These are phyloP conservation scores for Cercophora newfieldiana DNA, from an alignment of 495 filamentous ascomycete species.

Conservation along the genomic window DNA sequence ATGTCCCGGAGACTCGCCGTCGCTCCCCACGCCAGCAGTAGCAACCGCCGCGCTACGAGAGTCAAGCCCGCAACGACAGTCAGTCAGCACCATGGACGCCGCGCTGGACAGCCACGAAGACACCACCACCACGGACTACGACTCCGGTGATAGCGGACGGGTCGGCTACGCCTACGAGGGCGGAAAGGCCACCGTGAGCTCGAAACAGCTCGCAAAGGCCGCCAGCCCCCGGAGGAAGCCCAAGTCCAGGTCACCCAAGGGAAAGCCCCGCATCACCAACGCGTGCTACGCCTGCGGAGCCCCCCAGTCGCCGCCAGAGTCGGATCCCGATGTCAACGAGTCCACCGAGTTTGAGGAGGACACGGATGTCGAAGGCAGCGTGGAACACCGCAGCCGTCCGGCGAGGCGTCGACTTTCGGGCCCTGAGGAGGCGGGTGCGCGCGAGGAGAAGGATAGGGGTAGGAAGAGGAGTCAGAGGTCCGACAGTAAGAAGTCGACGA, in stretches of 20 bases:
- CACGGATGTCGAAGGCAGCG: slow-evolving; percentile 21
- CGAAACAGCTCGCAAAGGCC: slow-evolving; percentile 12
- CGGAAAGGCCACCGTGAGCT: background rate
- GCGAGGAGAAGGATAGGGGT: slow-evolving; percentile 6
- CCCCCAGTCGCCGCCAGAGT: slow-evolving; percentile 7
- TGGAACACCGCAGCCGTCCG: background rate
- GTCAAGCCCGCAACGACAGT: background rate
- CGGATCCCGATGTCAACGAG: slow-evolving; percentile 18
- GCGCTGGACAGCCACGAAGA: slow-evolving; percentile 20
- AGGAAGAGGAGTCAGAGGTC: background rate
- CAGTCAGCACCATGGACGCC: slow-evolving; percentile 16
- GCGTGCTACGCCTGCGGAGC: slow-evolving; percentile 4
- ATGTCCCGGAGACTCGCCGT: slow-evolving; percentile 3
- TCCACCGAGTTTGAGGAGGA: slow-evolving; percentile 21
- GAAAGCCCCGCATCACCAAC: slow-evolving; percentile 6
- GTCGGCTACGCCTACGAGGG: slow-evolving; percentile 29
- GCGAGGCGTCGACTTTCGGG: slow-evolving; percentile 10
- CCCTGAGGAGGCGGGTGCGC: background rate
- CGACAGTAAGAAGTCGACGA: slow-evolving; percentile 10
- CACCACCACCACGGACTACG: slow-evolving; percentile 32
- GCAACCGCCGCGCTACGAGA: background rate
- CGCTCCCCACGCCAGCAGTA: background rate
- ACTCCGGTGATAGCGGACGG: slow-evolving; percentile 32
- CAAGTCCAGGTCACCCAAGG: slow-evolving; percentile 15
- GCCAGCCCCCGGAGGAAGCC: slow-evolving; percentile 21